Evolutionary conservation across 768 basidiomycete species (phyloP).

Genomic region (Sporobolomyces phaffii): DNA sequence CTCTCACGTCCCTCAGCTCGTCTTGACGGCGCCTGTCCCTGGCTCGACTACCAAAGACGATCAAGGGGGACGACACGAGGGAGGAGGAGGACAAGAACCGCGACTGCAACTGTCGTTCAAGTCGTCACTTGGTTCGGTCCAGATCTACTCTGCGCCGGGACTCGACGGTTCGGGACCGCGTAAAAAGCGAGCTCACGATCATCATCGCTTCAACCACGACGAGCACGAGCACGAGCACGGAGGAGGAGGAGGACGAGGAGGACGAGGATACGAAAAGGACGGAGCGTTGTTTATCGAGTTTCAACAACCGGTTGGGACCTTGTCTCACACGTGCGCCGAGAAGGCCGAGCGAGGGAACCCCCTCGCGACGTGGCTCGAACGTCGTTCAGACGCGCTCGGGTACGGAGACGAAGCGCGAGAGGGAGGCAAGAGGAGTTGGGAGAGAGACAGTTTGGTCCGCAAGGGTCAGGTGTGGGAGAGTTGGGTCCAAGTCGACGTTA

Average conservation of each 20-base stretch:
- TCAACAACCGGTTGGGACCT: conserved; percentile 30
- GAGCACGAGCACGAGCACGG: background rate
- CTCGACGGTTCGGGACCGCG: conserved; percentile 13
- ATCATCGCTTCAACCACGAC: background rate
- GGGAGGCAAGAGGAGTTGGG: conserved; percentile 17
- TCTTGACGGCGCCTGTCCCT: conserved; percentile 12
- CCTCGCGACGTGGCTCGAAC: conserved; percentile 3
- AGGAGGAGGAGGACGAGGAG: no score
- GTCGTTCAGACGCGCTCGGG: background rate
- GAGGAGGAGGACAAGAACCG: background rate
- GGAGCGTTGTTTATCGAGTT: conserved; percentile 36
- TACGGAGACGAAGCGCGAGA: background rate
- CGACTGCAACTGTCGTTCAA: conserved; percentile 27
- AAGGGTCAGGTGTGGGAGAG: conserved; percentile 34
- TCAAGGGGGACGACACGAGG: no score
- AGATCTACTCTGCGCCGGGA: conserved; percentile 22
- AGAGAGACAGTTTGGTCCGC: conserved; percentile 20
- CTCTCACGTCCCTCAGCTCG: conserved; percentile 7
- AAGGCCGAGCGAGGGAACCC: background rate
- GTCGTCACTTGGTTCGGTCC: conserved; percentile 17
- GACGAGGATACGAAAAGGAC: background rate
- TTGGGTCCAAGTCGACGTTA: conserved; percentile 26
- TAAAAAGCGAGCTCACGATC: conserved; percentile 16
- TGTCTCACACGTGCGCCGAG: background rate
- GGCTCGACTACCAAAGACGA: no score